Percentiles rank a stretch among this genome's conserved stretches.
Conservation (phyloP, 108 stramenopile genomes). For the Aureococcus anophagefferens region DNA sequence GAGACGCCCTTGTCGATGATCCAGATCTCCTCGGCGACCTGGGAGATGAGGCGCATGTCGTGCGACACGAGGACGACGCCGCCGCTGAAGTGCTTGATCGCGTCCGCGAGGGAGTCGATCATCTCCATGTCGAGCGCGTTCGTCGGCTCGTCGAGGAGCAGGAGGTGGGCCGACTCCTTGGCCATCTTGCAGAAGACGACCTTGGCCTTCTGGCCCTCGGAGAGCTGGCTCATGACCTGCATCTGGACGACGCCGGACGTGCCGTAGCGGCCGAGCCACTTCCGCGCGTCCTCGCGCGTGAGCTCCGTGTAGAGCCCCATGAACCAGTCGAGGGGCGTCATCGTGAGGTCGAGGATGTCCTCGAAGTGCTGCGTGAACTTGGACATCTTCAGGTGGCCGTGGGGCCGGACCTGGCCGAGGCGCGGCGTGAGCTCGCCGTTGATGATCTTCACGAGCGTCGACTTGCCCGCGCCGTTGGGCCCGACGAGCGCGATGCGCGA, state of each 20-base stretch:
- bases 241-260: constrained; percentile 83
- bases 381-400: constrained; percentile 85
- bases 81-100: constrained; percentile 91
- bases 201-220: constrained; percentile 88
- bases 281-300: constrained; percentile 67
- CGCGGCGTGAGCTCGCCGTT: constrained; percentile 77
- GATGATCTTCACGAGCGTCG: constrained; percentile 88
- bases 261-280: constrained; percentile 94
- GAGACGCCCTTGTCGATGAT: constrained; percentile 80
- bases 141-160: constrained; percentile 78
- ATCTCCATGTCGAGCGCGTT: constrained; percentile 80
- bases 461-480: constrained; percentile 82
- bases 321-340: constrained; percentile 93
- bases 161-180: constrained; percentile 85
- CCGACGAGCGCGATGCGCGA: constrained; percentile 87
- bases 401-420: constrained; percentile 84
- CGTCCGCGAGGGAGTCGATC: constrained; percentile 92
- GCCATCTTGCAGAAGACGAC: constrained; percentile 95
- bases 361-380: constrained; percentile 98
- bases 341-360: constrained; percentile 84
- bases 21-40: constrained; percentile 97
- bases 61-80: constrained; percentile 94
- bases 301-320: constrained; percentile 63
- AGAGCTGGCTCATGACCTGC: constrained; percentile 74
- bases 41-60: constrained; percentile 94